Evolutionary conservation across 2,329 filamentous ascomycete genomes (phyloP), one percentile per base, ranked within the genome.

Genomic region (Pseudonectria buxi): DNA sequence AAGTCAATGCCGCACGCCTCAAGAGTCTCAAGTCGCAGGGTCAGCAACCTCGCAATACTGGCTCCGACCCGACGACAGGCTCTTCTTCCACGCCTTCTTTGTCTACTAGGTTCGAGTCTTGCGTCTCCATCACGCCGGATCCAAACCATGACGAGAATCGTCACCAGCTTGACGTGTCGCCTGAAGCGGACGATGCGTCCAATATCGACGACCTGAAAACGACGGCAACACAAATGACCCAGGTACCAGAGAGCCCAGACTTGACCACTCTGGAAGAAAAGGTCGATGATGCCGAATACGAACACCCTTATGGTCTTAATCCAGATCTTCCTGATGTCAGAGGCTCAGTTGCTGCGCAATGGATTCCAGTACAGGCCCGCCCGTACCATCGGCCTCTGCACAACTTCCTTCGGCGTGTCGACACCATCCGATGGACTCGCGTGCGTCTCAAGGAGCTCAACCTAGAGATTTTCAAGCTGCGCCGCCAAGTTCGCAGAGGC

Each of bases 361-460:
- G 84, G 80, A 67, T 95, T 26, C 71, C 78, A 12, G 65, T 69
- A 9, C 82, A 86, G 59, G 73, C 87, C 49, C 76, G 88, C 28
- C 88, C 88, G 2, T 80, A 82, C 2, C 88, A 95, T 56, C 56
- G 69, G 1, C 65, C 73, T 6, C 59, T 92, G 14, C 76, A 74
- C 12, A 69, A 85, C 30, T 74, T 89, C 46, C 85, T 88, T 47
- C 81, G 87, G 56, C 92, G 94, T 59, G 89, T 95, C 12, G 92
- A 98, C 63, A 92, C 88, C 0, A 95, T 98, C 59, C 79, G 90
- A 43, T 95, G 85, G 83, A 84, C 80, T 44, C 83, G 92, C 33
- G 68, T 72, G 2, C 53, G 62, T 4, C 50, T 68, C 3, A 58
- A 59, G 16, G 54, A 64, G 3, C 49, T 68, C 11, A 67, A 65